Evolutionary conservation across 371 early-diverging fungal species (phyloP).

Genomic region (Parasitella parasitica): DNA sequence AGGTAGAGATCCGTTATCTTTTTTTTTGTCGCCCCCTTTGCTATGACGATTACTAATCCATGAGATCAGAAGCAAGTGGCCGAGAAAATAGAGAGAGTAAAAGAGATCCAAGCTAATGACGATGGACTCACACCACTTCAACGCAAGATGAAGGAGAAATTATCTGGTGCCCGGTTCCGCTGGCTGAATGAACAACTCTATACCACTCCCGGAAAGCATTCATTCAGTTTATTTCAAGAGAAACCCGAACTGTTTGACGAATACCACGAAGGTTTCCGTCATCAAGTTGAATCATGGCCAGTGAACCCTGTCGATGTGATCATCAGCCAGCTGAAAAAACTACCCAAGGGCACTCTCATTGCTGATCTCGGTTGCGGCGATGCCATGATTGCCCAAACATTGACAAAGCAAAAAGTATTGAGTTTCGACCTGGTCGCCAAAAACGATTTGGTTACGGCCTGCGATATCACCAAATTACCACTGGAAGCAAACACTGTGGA

Average conservation of each 20-base stretch:
- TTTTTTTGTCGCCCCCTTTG: too few relatives aligned
- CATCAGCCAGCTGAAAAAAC: conserved; percentile 64
- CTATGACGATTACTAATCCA: neutral
- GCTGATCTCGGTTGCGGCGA: conserved; percentile 99
- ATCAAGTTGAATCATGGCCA: conserved; percentile 97
- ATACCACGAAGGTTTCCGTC: conserved; percentile 97
- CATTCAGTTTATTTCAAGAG: conserved; percentile 76
- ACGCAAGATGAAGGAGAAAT: conserved; percentile 81
- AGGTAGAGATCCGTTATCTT: too few relatives aligned
- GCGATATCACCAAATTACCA: conserved; percentile 92
- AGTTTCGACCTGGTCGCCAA: conserved; percentile 95
- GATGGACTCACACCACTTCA: conserved; percentile 72
- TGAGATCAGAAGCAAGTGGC: neutral
- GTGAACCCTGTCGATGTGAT: conserved; percentile 93
- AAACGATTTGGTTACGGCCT: conserved; percentile 84
- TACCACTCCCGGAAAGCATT: conserved; percentile 77
- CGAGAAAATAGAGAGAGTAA: neutral
- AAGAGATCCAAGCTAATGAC: conserved; percentile 6
- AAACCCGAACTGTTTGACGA: conserved; percentile 90
- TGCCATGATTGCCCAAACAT: conserved; percentile 81
- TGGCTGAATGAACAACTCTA: conserved; percentile 96
- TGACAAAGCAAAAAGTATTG: conserved; percentile 73
- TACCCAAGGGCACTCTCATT: conserved; percentile 59
- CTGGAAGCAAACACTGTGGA: conserved; percentile 75
- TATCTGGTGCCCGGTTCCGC: conserved; percentile 88